These are phyloP conservation scores for Scenedesmus sp. DNA, from an alignment of 163 green algal genomes.

Conservation along the genomic window DNA sequence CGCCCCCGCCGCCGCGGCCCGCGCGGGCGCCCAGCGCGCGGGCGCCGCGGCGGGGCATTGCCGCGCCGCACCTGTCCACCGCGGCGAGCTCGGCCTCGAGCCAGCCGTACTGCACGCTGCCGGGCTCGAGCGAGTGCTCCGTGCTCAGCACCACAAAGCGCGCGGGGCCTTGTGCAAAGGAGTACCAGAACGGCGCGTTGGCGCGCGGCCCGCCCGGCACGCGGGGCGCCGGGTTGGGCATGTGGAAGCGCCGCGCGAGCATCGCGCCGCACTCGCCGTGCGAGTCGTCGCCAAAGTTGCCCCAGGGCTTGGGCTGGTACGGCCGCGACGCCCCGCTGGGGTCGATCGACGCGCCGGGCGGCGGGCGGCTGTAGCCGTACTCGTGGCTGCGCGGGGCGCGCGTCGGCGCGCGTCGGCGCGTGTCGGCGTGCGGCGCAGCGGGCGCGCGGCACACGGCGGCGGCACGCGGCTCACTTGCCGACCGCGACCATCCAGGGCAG, in stretches of 20 bases:
- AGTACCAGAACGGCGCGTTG: conserved; percentile 90
- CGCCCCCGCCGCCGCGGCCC: too few relatives aligned
- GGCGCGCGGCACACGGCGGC: too few relatives aligned
- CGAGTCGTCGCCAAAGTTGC: conserved; percentile 76
- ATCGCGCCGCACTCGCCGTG: conserved; percentile 87
- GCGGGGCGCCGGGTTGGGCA: conserved; percentile 39
- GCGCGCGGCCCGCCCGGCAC: neutral
- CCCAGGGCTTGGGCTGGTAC: conserved; percentile 73
- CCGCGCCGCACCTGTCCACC: conserved; percentile 58
- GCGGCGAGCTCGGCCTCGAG: conserved; percentile 59
- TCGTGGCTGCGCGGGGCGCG: conserved; percentile 49
- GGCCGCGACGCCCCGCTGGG: conserved; percentile 55
- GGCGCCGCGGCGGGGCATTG: too few relatives aligned
- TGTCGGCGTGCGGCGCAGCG: too few relatives aligned
- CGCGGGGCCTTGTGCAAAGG: conserved; percentile 78
- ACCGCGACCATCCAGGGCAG: conserved; percentile 70
- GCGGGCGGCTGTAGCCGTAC: conserved; percentile 51
- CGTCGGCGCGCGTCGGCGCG: conserved; percentile 17
- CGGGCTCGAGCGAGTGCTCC: conserved; percentile 80
- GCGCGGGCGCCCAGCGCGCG: too few relatives aligned
- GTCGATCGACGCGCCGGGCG: conserved; percentile 47
- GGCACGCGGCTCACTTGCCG: conserved; percentile 61
- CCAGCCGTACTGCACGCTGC: conserved; percentile 73
- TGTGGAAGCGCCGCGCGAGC: conserved; percentile 56
- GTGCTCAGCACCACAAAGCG: conserved; percentile 84